phyloP scores from a whole-genome alignment of 176 grass and related monocot species.

The Triticum monococcum region DNA sequence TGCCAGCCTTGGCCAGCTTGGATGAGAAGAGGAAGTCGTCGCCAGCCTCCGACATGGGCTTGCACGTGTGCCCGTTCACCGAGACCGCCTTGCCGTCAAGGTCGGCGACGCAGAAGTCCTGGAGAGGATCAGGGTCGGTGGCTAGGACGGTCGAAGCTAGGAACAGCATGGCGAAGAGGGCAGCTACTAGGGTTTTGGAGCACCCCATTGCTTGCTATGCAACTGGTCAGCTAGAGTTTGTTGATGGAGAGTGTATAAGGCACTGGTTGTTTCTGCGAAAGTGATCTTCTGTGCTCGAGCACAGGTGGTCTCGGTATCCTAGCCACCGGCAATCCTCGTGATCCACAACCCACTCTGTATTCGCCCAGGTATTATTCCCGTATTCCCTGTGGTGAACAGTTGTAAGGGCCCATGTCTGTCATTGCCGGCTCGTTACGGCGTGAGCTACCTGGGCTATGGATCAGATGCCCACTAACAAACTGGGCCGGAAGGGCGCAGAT shows the following conservation, averaged over 20 bases:
- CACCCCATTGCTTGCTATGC: neutral
- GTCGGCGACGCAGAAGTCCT: constrained; percentile 36
- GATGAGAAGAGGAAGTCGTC: constrained; percentile 56
- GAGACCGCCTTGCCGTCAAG: neutral
- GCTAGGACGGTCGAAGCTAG: too few species aligned
- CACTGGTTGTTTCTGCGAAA: neutral
- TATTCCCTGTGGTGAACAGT: too few species aligned
- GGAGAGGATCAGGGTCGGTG: constrained; percentile 38
- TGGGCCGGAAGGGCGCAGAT: too few species aligned
- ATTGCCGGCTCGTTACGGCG: too few species aligned
- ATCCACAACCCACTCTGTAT: too few species aligned
- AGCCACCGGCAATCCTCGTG: too few species aligned
- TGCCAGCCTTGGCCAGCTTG: constrained; percentile 2
- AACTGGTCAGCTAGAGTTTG: neutral
- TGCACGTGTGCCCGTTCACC: constrained; percentile 54
- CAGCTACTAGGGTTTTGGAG: neutral
- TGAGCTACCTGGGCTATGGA: too few species aligned
- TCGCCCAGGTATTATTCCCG: too few species aligned
- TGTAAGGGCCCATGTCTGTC: too few species aligned
- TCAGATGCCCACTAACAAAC: too few species aligned
- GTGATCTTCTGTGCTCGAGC: too few species aligned
- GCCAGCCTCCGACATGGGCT: constrained; percentile 6
- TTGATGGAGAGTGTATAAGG: neutral
- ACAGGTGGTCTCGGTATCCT: too few species aligned
- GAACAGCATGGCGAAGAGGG: neutral